Conservation (phyloP, 2,329 filamentous ascomycete genomes). For the Trichoderma endophyticum region DNA sequence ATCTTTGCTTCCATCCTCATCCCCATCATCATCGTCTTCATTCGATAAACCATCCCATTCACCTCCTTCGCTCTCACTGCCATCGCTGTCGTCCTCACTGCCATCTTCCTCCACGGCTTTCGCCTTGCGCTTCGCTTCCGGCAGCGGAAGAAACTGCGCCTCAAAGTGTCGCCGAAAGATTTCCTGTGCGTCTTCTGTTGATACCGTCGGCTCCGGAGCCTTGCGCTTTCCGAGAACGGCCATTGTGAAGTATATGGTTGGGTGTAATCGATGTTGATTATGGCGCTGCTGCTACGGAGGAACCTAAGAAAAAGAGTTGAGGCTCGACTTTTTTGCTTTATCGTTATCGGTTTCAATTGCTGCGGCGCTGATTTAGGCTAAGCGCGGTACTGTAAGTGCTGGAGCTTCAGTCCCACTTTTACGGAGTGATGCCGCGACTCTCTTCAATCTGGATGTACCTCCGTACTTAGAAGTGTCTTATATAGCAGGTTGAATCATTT, state of each 20-base stretch:
- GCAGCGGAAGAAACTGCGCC: conserved; percentile 76
- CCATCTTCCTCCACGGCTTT: conserved; percentile 31
- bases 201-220: conserved; percentile 30
- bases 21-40: conserved; percentile 17
- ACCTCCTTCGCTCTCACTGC: conserved; percentile 24
- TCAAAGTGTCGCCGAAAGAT: conserved; percentile 85
- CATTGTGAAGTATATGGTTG: conserved; percentile 31
- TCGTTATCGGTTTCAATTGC: conserved; percentile 22
- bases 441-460: not conserved
- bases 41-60: conserved; percentile 32
- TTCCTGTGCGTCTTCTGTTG: conserved; percentile 60
- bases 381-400: not conserved
- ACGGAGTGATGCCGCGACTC: not conserved
- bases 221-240: conserved; percentile 51
- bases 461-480: not conserved
- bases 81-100: conserved; percentile 36
- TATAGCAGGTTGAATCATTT: not conserved
- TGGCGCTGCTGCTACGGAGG: not conserved
- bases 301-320: not conserved
- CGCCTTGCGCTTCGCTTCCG: conserved; percentile 30
- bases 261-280: not conserved
- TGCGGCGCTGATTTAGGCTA: not conserved
- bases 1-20: not conserved
- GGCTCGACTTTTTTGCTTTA: conserved; percentile 8
- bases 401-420: not conserved